Conservation (phyloP, 2,329 filamentous ascomycete species). For the Metarhizium rileyi region DNA sequence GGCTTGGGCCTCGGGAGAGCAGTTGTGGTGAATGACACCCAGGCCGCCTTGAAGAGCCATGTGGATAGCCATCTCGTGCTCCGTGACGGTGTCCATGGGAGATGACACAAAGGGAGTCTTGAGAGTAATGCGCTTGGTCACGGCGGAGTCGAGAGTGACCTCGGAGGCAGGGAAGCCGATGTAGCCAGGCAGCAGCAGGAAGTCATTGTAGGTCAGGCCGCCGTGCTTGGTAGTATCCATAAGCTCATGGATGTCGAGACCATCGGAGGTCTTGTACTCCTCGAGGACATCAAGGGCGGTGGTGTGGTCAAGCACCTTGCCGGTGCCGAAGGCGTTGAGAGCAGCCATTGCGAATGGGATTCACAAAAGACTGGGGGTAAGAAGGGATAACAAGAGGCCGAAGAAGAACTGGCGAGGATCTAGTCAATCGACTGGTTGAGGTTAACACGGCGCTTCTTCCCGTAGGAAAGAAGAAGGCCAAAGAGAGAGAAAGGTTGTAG, state of each 20-base stretch:
- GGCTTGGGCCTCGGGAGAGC: conserved; percentile 91
- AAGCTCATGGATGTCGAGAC: conserved; percentile 75
- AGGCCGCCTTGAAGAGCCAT: conserved; percentile 83
- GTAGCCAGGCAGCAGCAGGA: conserved; percentile 91
- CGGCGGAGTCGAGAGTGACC: conserved; percentile 77
- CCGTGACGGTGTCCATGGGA: conserved; percentile 98
- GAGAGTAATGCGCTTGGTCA: conserved; percentile 90
- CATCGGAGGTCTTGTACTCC: conserved; percentile 73
- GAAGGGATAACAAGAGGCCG: conserved; percentile 28
- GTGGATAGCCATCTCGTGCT: conserved; percentile 99
- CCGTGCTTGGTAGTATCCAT: conserved; percentile 88
- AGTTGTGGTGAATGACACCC: conserved; percentile 98
- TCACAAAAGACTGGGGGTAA: conserved; percentile 15
- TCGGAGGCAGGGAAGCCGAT: conserved; percentile 94
- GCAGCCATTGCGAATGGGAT: conserved; percentile 49
- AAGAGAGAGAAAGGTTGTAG: conserved; percentile 24
- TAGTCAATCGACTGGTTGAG: conserved; percentile 22
- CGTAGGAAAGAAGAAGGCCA: conserved; percentile 39
- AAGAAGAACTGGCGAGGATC: conserved; percentile 22
- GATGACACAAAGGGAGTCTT: conserved; percentile 97
- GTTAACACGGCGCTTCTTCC: conserved; percentile 42
- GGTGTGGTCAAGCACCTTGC: conserved; percentile 59
- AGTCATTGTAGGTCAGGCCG: conserved; percentile 97
- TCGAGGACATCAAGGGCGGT: conserved; percentile 73
- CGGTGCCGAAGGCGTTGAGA: conserved; percentile 37